Evolutionary conservation across 2,329 filamentous ascomycete species (phyloP).

Genomic region (Aspergillus sojae): DNA sequence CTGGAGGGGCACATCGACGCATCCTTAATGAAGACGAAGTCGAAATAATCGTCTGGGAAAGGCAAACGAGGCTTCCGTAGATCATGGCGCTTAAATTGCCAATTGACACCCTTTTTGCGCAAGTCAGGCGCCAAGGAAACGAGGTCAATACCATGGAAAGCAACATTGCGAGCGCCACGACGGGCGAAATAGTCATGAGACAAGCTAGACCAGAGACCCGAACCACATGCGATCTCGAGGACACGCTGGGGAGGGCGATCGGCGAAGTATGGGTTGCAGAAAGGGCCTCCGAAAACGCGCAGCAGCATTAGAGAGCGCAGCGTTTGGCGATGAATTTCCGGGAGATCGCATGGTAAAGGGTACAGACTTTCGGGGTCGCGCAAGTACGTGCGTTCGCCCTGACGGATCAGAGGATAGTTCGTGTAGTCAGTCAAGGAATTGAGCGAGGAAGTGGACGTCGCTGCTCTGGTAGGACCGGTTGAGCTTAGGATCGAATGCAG

Average conservation of each 20-base stretch:
- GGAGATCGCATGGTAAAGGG: conserved; percentile 83
- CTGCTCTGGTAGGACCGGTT: conserved; percentile 29
- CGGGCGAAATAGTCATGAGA: conserved; percentile 78
- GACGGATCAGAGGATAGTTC: conserved; percentile 65
- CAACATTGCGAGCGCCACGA: conserved; percentile 68
- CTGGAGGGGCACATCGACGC: conserved; percentile 68
- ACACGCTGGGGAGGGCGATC: conserved; percentile 73
- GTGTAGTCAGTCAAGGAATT: conserved; percentile 41
- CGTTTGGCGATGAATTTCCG: conserved; percentile 84
- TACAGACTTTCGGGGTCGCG: conserved; percentile 73
- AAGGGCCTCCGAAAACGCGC: conserved; percentile 76
- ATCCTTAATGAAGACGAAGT: conserved; percentile 88
- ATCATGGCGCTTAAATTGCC: conserved; percentile 88
- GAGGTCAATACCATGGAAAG: conserved; percentile 82
- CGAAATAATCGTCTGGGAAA: conserved; percentile 77
- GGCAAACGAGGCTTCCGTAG: conserved; percentile 75
- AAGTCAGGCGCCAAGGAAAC: conserved; percentile 69
- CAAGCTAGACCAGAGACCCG: conserved; percentile 85
- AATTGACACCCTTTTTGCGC: conserved; percentile 74
- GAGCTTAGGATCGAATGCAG: conserved; percentile 38
- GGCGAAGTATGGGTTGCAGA: conserved; percentile 70
- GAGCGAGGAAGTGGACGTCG: conserved; percentile 40
- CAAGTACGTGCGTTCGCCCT: conserved; percentile 81
- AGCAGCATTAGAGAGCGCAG: conserved; percentile 80
- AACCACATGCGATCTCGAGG: conserved; percentile 84